These are phyloP conservation scores for Backusella tarrabulga DNA, from an alignment of 192 early-diverging fungal species.

Conservation along the genomic window DNA sequence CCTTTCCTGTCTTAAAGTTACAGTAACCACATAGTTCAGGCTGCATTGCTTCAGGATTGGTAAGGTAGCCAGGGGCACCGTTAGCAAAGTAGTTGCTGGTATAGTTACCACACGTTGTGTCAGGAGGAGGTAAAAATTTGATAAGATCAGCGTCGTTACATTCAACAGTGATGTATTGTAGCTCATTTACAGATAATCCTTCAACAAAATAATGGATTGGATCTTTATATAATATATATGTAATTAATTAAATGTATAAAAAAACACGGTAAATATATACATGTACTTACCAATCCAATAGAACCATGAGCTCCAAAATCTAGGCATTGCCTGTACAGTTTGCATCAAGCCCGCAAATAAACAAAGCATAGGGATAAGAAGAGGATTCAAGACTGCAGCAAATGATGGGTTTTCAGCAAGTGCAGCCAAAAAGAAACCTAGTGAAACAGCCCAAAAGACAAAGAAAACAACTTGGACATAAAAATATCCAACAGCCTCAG, in stretches of 20 bases:
- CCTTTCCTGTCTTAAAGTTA: conserved; percentile 50
- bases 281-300: conserved; percentile 49
- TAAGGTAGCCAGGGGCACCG: background rate
- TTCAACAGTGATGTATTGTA: conserved; percentile 44
- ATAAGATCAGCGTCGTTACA: conserved; percentile 56
- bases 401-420: conserved; percentile 56
- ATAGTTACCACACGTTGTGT: conserved; percentile 62
- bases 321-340: conserved; percentile 55
- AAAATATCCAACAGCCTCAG: conserved; percentile 60
- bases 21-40: conserved; percentile 62
- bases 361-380: conserved; percentile 62
- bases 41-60: conserved; percentile 17
- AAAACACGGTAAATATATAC: background rate
- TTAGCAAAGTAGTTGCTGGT: conserved; percentile 3
- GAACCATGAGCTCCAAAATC: conserved; percentile 71
- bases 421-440: conserved; percentile 69
- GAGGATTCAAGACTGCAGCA: conserved; percentile 63
- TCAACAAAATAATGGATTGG: conserved; percentile 70
- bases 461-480: conserved; percentile 61
- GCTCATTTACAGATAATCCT: conserved; percentile 57
- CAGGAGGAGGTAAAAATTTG: conserved; percentile 51
- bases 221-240: conserved; percentile 15
- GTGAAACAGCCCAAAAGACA: conserved; percentile 60
- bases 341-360: conserved; percentile 74
- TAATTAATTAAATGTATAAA: background rate